Evolutionary conservation across 2,329 filamentous ascomycete species (phyloP).

Genomic region (Dactylonectria estremocensis): DNA sequence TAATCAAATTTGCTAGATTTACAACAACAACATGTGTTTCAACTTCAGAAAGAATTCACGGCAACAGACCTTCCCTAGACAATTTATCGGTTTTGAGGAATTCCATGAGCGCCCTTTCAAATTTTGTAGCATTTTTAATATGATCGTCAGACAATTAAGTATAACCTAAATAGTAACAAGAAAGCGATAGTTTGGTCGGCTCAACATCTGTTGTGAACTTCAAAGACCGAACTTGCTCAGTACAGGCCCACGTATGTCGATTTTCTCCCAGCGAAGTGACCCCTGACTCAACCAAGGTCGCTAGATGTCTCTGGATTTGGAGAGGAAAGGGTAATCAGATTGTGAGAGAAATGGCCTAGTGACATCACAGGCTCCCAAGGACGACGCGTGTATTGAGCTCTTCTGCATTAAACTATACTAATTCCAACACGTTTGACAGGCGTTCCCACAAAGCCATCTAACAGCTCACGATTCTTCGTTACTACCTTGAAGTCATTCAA

Average conservation of each 20-base stretch:
- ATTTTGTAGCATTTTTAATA: too few species aligned
- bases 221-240: too few species aligned
- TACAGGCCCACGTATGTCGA: too few species aligned
- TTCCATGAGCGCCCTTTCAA: too few species aligned
- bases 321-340: constrained; percentile 3
- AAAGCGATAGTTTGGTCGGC: too few species aligned
- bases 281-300: constrained; percentile 20
- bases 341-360: constrained; percentile 24
- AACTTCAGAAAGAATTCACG: too few species aligned
- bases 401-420: constrained; percentile 29
- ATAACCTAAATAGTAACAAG: too few species aligned
- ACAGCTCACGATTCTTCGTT: constrained; percentile 8
- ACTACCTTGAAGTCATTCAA: constrained; percentile 27
- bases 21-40: too few species aligned
- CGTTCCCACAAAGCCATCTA: constrained; percentile 3
- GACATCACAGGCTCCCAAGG: constrained; percentile 26
- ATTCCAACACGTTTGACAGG: constrained; percentile 27
- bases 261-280: constrained; percentile 18
- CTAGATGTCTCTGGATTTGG: constrained; percentile 3
- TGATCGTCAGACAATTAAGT: too few species aligned
- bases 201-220: too few species aligned
- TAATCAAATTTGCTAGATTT: background rate
- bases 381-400: constrained; percentile 27
- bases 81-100: too few species aligned
- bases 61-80: too few species aligned